Evolutionary conservation across 331 rosid species (phyloP).

Genomic region (Phaseolus coccineus): DNA sequence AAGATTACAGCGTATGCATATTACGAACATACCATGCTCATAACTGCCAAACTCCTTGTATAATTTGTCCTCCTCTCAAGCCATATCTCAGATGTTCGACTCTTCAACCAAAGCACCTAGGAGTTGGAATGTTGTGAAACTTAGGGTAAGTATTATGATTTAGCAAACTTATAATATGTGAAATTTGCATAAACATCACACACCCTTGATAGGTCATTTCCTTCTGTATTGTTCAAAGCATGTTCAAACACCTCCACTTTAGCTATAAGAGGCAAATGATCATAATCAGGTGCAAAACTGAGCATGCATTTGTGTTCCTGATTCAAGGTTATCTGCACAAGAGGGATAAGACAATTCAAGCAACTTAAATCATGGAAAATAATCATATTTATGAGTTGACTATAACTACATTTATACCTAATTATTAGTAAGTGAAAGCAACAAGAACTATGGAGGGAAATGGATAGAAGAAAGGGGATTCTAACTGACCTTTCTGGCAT

Average conservation of each 20-base stretch:
- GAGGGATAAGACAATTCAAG: conserved; percentile 16
- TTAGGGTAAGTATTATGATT: conserved; percentile 35
- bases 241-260: conserved; percentile 97
- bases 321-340: conserved; percentile 80
- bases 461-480: conserved; percentile 13
- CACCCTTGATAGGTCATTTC: conserved; percentile 91
- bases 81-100: conserved; percentile 98
- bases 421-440: conserved; percentile 16
- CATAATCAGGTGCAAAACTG: conserved; percentile 97
- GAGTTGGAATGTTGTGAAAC: conserved; percentile 42
- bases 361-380: conserved; percentile 41
- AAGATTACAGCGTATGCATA: conserved; percentile 28
- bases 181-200: conserved; percentile 28
- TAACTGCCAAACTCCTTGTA: conserved; percentile 98
- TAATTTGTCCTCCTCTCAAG: conserved; percentile 98
- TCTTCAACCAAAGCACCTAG: conserved; percentile 98
- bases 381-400: conserved; percentile 18
- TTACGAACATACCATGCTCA: conserved; percentile 87
- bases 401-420: conserved; percentile 24
- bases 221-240: conserved; percentile 92
- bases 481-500: conserved; percentile 87
- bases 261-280: conserved; percentile 93
- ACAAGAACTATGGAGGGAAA: conserved; percentile 13
- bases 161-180: conserved; percentile 33
- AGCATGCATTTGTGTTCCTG: conserved; percentile 96